Conservation (phyloP, 1,139 yeast genomes). For the Dujonia santamariae region DNA sequence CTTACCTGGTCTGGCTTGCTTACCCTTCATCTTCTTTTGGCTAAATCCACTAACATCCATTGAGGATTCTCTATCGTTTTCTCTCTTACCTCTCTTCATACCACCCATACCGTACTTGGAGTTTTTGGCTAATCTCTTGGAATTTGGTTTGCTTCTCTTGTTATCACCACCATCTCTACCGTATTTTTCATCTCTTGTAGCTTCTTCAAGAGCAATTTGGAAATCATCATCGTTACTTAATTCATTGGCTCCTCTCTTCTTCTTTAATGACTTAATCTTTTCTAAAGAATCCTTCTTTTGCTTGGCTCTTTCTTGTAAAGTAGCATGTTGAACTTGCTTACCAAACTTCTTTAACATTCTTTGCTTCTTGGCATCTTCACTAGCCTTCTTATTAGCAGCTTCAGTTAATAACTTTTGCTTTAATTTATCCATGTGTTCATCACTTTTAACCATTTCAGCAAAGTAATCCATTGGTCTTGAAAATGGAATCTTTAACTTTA, state of each 20-base stretch:
- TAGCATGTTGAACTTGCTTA: conserved; percentile 93
- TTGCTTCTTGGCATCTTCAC: conserved; percentile 92
- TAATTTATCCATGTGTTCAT: conserved; percentile 95
- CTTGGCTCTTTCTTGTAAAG: conserved; percentile 90
- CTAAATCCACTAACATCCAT: conserved; percentile 68
- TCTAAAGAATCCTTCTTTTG: conserved; percentile 91
- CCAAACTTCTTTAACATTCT: conserved; percentile 95
- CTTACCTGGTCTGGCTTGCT: conserved; percentile 67
- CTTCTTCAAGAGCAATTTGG: conserved; percentile 86
- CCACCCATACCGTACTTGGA: conserved; percentile 68
- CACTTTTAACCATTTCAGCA: conserved; percentile 98
- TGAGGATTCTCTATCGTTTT: conserved; percentile 73
- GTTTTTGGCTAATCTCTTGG: conserved; percentile 66
- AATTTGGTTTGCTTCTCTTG: conserved; percentile 54
- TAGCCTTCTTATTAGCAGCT: conserved; percentile 87
- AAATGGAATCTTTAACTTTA: conserved; percentile 75
- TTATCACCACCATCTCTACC: conserved; percentile 28
- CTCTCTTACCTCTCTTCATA: conserved; percentile 67
- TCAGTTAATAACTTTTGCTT: conserved; percentile 78
- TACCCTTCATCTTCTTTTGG: conserved; percentile 51
- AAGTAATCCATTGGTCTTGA: conserved; percentile 93
- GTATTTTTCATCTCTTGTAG: conserved; percentile 48
- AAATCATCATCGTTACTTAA: conserved; percentile 59
- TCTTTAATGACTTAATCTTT: conserved; percentile 82
- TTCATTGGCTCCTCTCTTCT: conserved; percentile 79